Evolutionary conservation across 805 yeast genomes (phyloP).

Genomic region (Yarrowia porcina): DNA sequence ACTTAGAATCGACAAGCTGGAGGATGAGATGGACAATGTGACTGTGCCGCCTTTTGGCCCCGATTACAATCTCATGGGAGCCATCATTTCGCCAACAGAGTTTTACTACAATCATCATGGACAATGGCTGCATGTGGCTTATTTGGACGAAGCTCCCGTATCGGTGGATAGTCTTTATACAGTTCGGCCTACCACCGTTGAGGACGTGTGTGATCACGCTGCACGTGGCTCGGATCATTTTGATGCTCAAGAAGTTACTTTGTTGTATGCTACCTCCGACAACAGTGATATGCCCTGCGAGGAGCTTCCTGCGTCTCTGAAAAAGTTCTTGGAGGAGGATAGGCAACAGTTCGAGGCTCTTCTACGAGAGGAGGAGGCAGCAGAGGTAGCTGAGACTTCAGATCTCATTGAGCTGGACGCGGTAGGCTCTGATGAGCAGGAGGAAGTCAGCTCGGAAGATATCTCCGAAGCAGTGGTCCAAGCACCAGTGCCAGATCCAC

Average conservation of each 20-base stretch:
- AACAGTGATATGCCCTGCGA: neutral
- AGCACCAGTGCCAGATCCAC: neutral
- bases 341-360: neutral
- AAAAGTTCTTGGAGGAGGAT: constrained; percentile 1
- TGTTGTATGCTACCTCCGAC: constrained; percentile 28
- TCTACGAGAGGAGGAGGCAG: neutral
- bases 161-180: neutral
- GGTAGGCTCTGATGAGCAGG: neutral
- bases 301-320: neutral
- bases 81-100: constrained; percentile 25
- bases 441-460: neutral
- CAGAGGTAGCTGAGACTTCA: neutral
- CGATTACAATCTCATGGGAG: constrained; percentile 19
- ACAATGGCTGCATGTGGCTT: constrained; percentile 18
- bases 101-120: constrained; percentile 16
- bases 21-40: constrained; percentile 4
- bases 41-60: constrained; percentile 3
- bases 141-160: constrained; percentile 4
- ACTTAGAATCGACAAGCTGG: neutral
- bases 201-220: constrained; percentile 29
- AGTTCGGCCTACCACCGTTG: constrained; percentile 9
- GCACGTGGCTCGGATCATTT: constrained; percentile 28
- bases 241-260: constrained; percentile 32
- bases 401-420: constrained; percentile 3
- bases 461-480: neutral